phyloP scores from a whole-genome alignment of 2,329 filamentous ascomycete genomes.

The Stachybotrys echinatus region DNA sequence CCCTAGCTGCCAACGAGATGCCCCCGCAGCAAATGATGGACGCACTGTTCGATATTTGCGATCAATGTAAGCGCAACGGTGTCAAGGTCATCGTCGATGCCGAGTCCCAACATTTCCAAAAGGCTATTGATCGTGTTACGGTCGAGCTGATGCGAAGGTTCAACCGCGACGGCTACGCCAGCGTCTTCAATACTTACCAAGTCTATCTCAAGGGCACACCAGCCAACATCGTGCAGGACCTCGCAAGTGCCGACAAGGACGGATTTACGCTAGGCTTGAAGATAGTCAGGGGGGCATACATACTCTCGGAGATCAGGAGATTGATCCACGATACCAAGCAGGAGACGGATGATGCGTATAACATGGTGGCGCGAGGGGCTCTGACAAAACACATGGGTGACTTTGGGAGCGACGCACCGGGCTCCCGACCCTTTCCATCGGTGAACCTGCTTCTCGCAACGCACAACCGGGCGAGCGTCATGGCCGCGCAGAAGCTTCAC shows the following conservation, averaged over 20 bases:
- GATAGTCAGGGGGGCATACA: conserved; percentile 52
- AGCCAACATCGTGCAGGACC: conserved; percentile 34
- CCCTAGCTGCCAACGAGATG: conserved; percentile 25
- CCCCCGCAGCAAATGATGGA: conserved; percentile 35
- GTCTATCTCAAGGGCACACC: conserved; percentile 47
- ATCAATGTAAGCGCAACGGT: conserved; percentile 27
- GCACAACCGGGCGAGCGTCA: conserved; percentile 37
- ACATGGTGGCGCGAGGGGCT: conserved; percentile 40
- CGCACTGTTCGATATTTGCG: conserved; percentile 33
- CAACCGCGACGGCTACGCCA: conserved; percentile 29
- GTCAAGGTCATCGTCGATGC: conserved; percentile 40
- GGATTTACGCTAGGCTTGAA: conserved; percentile 50
- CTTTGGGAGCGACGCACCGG: conserved; percentile 3
- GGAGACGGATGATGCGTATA: conserved; percentile 47
- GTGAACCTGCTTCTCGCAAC: conserved; percentile 44
- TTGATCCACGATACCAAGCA: conserved; percentile 49
- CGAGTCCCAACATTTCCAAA: conserved; percentile 39
- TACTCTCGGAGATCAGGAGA: conserved; percentile 40
- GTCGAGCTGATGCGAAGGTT: conserved; percentile 30
- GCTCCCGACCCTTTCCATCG: conserved; percentile 27
- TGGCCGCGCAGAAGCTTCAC: conserved; percentile 36
- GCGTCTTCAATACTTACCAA: conserved; percentile 50
- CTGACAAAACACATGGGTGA: conserved; percentile 27
- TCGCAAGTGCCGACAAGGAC: conserved; percentile 36
- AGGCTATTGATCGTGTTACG: conserved; percentile 26